A percentile compares a stretch with the other conserved stretches of the same genome.
Evolutionary conservation across 106 monocot genomes (phyloP).

Genomic region (Posidonia australis): DNA sequence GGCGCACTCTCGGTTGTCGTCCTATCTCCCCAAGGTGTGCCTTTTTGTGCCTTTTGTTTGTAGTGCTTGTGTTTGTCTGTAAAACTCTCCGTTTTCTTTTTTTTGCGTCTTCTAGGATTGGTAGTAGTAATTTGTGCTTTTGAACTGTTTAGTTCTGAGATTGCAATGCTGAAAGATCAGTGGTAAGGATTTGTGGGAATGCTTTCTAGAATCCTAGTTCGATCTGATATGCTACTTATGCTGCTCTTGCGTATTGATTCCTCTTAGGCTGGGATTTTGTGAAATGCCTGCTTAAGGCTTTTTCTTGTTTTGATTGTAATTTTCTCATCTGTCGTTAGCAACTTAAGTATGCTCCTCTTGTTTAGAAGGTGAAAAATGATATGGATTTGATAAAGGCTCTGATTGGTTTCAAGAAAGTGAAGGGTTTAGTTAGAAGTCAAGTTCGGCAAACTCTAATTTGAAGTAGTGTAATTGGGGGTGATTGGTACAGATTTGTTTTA

Average conservation of each 20-base stretch:
- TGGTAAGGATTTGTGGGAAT: neutral
- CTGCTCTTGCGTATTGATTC: neutral
- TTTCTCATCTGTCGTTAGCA: neutral
- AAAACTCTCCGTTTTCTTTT: neutral
- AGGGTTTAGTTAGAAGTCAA: too few relatives aligned
- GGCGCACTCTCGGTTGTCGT: constrained; percentile 36
- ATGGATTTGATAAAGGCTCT: too few relatives aligned
- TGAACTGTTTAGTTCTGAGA: neutral
- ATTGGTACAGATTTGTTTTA: too few relatives aligned
- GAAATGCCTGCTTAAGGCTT: neutral
- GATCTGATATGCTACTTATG: too few relatives aligned
- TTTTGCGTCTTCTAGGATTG: too few relatives aligned
- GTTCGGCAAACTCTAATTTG: too few relatives aligned
- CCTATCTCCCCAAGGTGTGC: constrained; percentile 68
- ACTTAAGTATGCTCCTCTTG: neutral
- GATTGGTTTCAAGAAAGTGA: too few relatives aligned
- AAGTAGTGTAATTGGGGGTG: too few relatives aligned
- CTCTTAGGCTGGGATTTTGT: neutral
- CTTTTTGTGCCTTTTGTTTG: neutral
- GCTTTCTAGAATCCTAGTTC: too few relatives aligned
- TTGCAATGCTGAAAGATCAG: neutral
- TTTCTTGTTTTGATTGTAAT: neutral
- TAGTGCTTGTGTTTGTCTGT: neutral
- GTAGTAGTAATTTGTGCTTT: too few relatives aligned
- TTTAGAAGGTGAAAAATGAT: too few relatives aligned